Evolutionary conservation across 108 stramenopile species (phyloP), one percentile per base, ranked within the genome.

Genomic region (Mediolabrus comicus): DNA sequence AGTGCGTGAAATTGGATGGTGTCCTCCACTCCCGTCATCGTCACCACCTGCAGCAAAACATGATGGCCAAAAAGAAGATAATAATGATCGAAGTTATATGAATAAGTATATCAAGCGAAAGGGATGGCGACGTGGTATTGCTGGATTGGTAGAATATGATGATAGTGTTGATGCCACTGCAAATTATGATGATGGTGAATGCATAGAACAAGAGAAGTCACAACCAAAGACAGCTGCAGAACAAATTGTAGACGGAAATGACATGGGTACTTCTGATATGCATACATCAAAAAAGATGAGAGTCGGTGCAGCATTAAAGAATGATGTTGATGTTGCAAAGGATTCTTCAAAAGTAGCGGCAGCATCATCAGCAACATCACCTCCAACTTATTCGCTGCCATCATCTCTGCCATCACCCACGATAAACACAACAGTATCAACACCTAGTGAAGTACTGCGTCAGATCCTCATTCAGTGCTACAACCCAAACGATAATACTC

Each of bases 1-100:
- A 11, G 92, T 94, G 3, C 84, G 90, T 28, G 92, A 94, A 79
- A 84, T 94, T 53, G 82, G 76, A 53, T 65, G 41, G 62, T 32
- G 57, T 4, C 76, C 76, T 35, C 26, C 61, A 13, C 22, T 22
- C 9, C 19, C 43, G 22, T 22, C 19, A 19, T 7, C 43, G 22
- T 22, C 19, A 19, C 6, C 19, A 6, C 19, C 14, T 22, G 17
- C 52, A 41, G 56, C 24, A 55, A 24, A 57, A n/a, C 6, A 26
- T 17, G 14, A 65, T 53, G 14, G 24, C 13, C 35, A 11, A 0
- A n/a, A 59, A 34, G 33, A 24, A 31, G 31, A 7, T 22, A 8
- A 22, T 49, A 22, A 22, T 24, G 46, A 49, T 49, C 46, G 46
- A 49, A 49, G 46, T 9, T 49, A 49, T 49, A 49, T 49, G 46